A percentile compares a stretch with the other conserved stretches of the same genome.
Conservation (phyloP, 345 rosid species). For the Cardamine occulta region DNA sequence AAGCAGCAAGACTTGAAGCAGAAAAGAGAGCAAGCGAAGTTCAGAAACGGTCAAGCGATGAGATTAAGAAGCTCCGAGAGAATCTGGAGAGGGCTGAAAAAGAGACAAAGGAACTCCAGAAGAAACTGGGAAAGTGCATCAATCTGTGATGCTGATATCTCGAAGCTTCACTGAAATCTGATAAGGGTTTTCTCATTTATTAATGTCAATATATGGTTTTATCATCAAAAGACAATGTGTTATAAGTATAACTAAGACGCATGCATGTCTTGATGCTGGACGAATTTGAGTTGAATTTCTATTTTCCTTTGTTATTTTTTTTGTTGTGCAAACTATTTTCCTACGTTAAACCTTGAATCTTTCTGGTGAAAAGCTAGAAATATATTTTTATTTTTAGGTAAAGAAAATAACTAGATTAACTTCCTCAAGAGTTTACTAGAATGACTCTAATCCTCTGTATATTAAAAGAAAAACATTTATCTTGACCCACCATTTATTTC, state of each 20-base stretch:
- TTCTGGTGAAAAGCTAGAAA: too few species aligned
- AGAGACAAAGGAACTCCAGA: slow-evolving; percentile 68
- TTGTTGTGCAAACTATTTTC: too few species aligned
- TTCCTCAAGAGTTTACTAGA: too few species aligned
- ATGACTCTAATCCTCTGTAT: too few species aligned
- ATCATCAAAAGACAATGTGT: slow-evolving; percentile 6
- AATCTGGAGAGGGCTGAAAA: slow-evolving; percentile 67
- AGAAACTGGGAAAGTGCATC: slow-evolving; percentile 54
- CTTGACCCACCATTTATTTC: too few species aligned
- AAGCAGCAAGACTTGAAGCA: slow-evolving; percentile 72
- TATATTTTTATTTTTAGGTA: too few species aligned
- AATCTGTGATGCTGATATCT: slow-evolving; percentile 51
- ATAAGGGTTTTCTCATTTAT: neutral
- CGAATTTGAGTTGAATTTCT: neutral
- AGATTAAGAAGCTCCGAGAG: slow-evolving; percentile 74
- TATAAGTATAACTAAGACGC: neutral
- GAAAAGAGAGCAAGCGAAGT: slow-evolving; percentile 61
- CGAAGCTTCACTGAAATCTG: neutral
- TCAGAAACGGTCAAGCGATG: slow-evolving; percentile 70
- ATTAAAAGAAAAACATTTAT: too few species aligned
- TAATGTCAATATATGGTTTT: neutral
- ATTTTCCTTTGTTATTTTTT: too few species aligned
- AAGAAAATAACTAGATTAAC: too few species aligned
- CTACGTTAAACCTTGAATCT: too few species aligned
- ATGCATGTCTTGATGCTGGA: slow-evolving; percentile 2